Conservation (phyloP, 148 eudicot species). For the Pharnaceum exiguum region DNA sequence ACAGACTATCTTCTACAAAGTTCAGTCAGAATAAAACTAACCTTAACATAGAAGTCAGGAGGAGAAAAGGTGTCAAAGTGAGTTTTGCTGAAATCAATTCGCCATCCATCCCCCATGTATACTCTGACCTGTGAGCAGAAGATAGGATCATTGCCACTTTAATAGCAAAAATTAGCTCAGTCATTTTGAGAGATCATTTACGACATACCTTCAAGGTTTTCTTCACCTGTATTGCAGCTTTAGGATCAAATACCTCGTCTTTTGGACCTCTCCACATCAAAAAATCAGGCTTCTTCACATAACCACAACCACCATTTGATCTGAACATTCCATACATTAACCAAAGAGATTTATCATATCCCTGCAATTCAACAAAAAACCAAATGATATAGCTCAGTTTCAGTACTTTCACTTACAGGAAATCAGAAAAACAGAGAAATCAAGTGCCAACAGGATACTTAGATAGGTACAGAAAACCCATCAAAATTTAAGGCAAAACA, state of each 20-base stretch:
- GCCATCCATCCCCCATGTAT: constrained; percentile 88
- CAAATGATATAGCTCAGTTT: neutral
- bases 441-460: neutral
- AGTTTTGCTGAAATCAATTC: constrained; percentile 63
- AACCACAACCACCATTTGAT: constrained; percentile 78
- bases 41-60: constrained; percentile 85
- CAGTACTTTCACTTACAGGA: neutral
- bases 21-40: constrained; percentile 14
- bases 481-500: too few relatives aligned
- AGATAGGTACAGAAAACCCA: too few relatives aligned
- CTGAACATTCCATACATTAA: constrained; percentile 84
- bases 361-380: constrained; percentile 29
- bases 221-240: constrained; percentile 37
- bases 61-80: constrained; percentile 83
- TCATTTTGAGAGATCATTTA: neutral
- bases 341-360: constrained; percentile 73
- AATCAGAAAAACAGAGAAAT: neutral
- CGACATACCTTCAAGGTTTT: constrained; percentile 51
- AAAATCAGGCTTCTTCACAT: constrained; percentile 73
- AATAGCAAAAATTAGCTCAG: constrained; percentile 1
- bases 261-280: constrained; percentile 43
- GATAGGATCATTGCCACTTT: neutral
- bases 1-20: neutral
- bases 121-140: constrained; percentile 44
- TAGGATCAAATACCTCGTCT: constrained; percentile 62